A percentile compares a stretch with the other conserved stretches of the same genome.
These are phyloP conservation scores for Neurospora sp. DNA, from an alignment of 495 filamentous ascomycete species.

Conservation along the genomic window DNA sequence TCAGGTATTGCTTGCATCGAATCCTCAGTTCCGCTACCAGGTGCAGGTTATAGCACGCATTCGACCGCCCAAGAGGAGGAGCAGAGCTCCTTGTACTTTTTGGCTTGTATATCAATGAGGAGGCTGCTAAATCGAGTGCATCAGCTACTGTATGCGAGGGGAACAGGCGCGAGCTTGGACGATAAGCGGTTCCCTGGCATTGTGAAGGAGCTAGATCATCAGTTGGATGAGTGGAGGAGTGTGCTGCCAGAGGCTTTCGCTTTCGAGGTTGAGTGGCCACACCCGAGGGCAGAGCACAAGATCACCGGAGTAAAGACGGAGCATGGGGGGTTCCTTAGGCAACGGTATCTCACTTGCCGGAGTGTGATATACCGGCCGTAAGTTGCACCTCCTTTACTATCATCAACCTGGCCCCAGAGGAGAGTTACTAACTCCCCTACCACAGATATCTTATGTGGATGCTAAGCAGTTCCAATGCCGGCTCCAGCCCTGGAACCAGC, in stretches of 20 bases:
- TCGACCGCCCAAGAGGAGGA: conserved; percentile 9
- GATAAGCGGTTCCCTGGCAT: conserved; percentile 29
- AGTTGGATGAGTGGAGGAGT: conserved; percentile 35
- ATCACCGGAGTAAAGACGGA: conserved; percentile 12
- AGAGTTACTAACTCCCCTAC: not conserved
- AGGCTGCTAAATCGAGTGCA: conserved; percentile 17
- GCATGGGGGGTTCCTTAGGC: conserved; percentile 31
- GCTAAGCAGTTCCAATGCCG: conserved; percentile 21
- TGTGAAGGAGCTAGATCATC: conserved; percentile 33
- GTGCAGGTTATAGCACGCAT: conserved; percentile 17
- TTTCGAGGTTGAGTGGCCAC: conserved; percentile 17
- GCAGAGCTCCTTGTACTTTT: conserved; percentile 17
- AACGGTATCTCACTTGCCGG: conserved; percentile 37
- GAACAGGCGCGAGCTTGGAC: conserved; percentile 20
- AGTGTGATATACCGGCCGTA: conserved; percentile 39
- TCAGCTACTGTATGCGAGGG: conserved; percentile 16
- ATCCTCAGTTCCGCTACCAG: conserved; percentile 31
- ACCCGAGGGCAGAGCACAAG: conserved; percentile 2
- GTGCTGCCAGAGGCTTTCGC: conserved; percentile 29
- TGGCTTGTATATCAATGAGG: conserved; percentile 20
- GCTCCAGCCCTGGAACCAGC: not conserved
- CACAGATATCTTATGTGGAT: conserved; percentile 27
- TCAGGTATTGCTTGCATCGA: conserved; percentile 35
- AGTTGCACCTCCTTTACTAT: not conserved
- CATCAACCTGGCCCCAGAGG: not conserved